Evolutionary conservation across 768 basidiomycete species (phyloP).

Genomic region (Tylopilus rubrobrunneus): DNA sequence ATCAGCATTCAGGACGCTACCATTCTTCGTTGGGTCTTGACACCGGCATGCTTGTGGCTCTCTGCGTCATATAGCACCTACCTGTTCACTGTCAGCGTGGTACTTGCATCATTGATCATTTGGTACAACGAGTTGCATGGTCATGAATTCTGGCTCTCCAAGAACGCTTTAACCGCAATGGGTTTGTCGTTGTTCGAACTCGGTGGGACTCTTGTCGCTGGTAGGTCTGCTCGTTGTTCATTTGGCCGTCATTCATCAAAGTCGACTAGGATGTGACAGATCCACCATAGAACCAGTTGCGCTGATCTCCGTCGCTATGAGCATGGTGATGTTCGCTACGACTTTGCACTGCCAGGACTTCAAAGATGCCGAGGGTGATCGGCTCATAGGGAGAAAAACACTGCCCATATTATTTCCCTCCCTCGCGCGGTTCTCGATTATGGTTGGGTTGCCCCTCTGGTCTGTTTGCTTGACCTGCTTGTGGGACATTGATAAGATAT

Average conservation of each 20-base stretch:
- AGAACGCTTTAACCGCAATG: conserved; percentile 34
- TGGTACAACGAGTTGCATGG: conserved; percentile 38
- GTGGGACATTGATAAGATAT: conserved; percentile 27
- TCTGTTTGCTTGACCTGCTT: conserved; percentile 25
- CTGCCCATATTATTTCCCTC: conserved; percentile 42
- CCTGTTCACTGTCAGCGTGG: conserved; percentile 32
- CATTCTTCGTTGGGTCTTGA: conserved; percentile 35
- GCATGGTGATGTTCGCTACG: conserved; percentile 32
- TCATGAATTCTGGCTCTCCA: conserved; percentile 30
- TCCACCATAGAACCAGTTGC: conserved; percentile 22
- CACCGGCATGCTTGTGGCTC: conserved; percentile 32
- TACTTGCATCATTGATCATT: conserved; percentile 23
- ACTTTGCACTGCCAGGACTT: conserved; percentile 36
- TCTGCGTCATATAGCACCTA: conserved; percentile 34
- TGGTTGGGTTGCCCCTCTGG: conserved; percentile 29
- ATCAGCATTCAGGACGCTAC: conserved; percentile 36
- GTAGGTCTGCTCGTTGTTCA: conserved; percentile 17
- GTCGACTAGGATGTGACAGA: conserved; percentile 22
- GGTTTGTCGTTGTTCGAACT: conserved; percentile 37
- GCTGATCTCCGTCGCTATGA: conserved; percentile 29
- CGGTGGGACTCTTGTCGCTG: conserved; percentile 35
- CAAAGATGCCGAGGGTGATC: conserved; percentile 43
- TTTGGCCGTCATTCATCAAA: not conserved
- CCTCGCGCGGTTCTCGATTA: conserved; percentile 22
- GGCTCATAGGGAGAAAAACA: conserved; percentile 35